These are phyloP conservation scores for Trametes villosa DNA, from an alignment of 768 basidiomycete species.

Conservation along the genomic window DNA sequence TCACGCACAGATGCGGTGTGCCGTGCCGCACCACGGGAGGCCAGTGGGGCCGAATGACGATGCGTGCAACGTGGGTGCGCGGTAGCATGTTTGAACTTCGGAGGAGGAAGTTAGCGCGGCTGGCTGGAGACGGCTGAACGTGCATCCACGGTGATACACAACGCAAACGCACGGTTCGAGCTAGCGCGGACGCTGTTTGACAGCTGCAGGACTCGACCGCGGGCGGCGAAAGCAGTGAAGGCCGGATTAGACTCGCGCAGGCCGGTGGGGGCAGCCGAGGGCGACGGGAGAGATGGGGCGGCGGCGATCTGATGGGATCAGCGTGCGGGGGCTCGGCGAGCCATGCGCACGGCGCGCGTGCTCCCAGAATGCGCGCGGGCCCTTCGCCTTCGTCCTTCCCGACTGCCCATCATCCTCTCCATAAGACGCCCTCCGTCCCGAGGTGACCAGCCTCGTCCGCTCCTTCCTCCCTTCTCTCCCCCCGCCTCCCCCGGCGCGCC, in stretches of 20 bases:
- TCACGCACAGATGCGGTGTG: too few species aligned
- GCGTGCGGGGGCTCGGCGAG: not conserved
- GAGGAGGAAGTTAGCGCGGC: too few species aligned
- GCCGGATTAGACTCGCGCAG: slow-evolving; percentile 1
- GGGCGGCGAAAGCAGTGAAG: not conserved
- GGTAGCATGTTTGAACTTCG: too few species aligned
- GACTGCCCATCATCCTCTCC: not conserved
- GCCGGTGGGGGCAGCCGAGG: not conserved
- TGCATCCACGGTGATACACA: too few species aligned
- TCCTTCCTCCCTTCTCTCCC: slow-evolving; percentile 1
- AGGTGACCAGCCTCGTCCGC: not conserved
- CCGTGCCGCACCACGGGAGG: too few species aligned
- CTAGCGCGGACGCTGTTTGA: too few species aligned
- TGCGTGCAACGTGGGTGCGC: too few species aligned
- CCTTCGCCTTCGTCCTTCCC: not conserved
- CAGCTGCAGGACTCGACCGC: not conserved
- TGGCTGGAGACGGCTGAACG: too few species aligned
- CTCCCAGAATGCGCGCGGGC: slow-evolving; percentile 7
- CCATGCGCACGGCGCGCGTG: not conserved
- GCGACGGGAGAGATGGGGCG: not conserved
- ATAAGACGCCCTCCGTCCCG: slow-evolving; percentile 10
- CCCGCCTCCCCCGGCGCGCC: not conserved
- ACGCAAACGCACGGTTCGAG: too few species aligned
- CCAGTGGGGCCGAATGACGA: too few species aligned
- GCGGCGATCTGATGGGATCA: slow-evolving; percentile 7